Evolutionary conservation across 1,139 yeast species (phyloP).

Genomic region (Kurtzmaniella quercitrusa): DNA sequence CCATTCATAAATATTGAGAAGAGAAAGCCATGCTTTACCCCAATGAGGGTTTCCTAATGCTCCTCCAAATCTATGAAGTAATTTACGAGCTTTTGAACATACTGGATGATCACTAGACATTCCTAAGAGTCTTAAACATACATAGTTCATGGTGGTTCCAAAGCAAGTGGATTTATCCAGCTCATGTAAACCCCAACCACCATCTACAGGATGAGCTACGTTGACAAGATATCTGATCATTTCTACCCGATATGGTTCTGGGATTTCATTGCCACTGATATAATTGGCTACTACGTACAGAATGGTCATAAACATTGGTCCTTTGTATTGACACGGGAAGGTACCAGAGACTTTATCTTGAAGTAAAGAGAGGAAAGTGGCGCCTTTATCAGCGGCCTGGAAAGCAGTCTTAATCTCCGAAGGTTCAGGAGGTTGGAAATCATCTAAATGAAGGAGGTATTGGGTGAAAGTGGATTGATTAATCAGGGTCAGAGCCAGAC

Average conservation of each 20-base stretch:
- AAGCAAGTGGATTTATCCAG: constrained; percentile 91
- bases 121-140: constrained; percentile 73
- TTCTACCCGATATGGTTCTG: constrained; percentile 63
- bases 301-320: constrained; percentile 95
- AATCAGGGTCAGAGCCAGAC: constrained; percentile 2
- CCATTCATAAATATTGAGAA: constrained; percentile 83
- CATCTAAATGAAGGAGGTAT: constrained; percentile 47
- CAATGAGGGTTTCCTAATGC: constrained; percentile 92
- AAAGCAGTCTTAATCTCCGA: constrained; percentile 38
- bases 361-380: constrained; percentile 58
- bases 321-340: constrained; percentile 90
- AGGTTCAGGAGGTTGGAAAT: constrained; percentile 41
- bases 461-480: constrained; percentile 53
- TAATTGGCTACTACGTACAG: constrained; percentile 80
- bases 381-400: constrained; percentile 72
- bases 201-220: constrained; percentile 93
- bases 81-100: constrained; percentile 69
- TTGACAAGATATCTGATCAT: constrained; percentile 81
- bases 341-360: constrained; percentile 77
- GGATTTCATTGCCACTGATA: constrained; percentile 63
- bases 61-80: constrained; percentile 75
- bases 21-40: constrained; percentile 92
- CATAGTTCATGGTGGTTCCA: constrained; percentile 89
- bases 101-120: constrained; percentile 71
- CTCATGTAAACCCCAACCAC: constrained; percentile 98